Conservation (phyloP, 768 basidiomycete species). For the Heimioporus sp. region DNA sequence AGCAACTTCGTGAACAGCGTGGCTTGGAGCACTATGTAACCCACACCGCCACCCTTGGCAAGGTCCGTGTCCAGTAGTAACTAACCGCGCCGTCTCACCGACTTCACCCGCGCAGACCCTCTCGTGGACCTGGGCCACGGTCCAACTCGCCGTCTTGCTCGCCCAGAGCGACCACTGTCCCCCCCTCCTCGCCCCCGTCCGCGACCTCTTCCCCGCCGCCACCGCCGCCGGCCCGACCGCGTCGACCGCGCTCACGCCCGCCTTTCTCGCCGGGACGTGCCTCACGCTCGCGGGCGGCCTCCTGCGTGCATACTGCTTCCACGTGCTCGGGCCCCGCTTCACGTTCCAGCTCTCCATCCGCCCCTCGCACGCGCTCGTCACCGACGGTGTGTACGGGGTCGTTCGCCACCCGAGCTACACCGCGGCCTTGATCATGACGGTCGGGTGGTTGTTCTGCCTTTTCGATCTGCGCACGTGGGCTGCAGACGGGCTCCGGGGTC, state of each 20-base stretch:
- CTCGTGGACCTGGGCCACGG: constrained; percentile 3
- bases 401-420: constrained; percentile 35
- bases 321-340: constrained; percentile 20
- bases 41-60: neutral
- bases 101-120: neutral
- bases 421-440: neutral
- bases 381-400: constrained; percentile 21
- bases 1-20: constrained; percentile 1
- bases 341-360: constrained; percentile 26
- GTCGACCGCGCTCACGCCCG: constrained; percentile 7
- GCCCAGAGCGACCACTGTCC: neutral
- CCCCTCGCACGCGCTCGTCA: constrained; percentile 23
- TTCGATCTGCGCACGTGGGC: constrained; percentile 2
- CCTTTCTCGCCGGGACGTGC: constrained; percentile 8
- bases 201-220: neutral
- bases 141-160: constrained; percentile 6
- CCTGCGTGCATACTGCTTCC: constrained; percentile 20
- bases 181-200: constrained; percentile 4
- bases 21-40: neutral
- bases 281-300: constrained; percentile 5
- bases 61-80: neutral
- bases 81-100: too few relatives aligned
- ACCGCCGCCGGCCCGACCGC: neutral
- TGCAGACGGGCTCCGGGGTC: too few relatives aligned
- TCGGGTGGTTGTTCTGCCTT: constrained; percentile 5